Evolutionary conservation across 139 green algal genomes (phyloP), one percentile per base, ranked within the genome.

Genomic region (Ulvella scutata): DNA sequence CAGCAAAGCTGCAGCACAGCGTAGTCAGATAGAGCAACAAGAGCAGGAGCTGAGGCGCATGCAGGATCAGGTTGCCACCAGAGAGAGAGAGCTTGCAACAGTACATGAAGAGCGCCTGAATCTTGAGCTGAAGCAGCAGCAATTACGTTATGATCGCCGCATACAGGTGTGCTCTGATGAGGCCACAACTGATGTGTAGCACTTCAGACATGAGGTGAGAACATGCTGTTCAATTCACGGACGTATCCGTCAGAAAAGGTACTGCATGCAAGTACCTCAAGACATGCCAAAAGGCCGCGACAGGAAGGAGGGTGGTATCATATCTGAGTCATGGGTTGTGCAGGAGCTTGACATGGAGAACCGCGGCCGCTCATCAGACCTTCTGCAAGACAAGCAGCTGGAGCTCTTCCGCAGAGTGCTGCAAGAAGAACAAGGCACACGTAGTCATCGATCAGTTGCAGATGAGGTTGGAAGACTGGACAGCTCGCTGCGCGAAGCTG

Each of bases 41-140:
- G 87, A 38, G 35, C 83, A 60, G 76, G 75, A 81, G 80, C 37
- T 20, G 29, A 62, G 79, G 44, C 72, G 76, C 6, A 73, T 76
- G n/a, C 75, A 80, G 44, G 26, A 37, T 79, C 92, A 26, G 43
- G 91, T 2, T 79, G 86, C 0, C 91, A 91, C 78, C 87, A 87
- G 17, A 88, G 89, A 40, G 91, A 94, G 81, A 90, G 91, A 78
- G 89, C 87, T 43, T 86, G 84, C 75, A 90, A 91, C 81, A 84
- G 86, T 43, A 86, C 81, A 26, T 59, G 72, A 82, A 21, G 78
- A 82, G n/a, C 74, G 62, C 3, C 34, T 79, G 36, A n/a, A 82
- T 29, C 72, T 79, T 3, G 74, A 76, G 74, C 74, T 82, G 31
- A 39, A 40, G 36, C 62, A 79, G 43, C 78, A 82, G 43, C 74